phyloP scores from a whole-genome alignment of 2,329 filamentous ascomycete species.

The Blastomyces silverae region DNA sequence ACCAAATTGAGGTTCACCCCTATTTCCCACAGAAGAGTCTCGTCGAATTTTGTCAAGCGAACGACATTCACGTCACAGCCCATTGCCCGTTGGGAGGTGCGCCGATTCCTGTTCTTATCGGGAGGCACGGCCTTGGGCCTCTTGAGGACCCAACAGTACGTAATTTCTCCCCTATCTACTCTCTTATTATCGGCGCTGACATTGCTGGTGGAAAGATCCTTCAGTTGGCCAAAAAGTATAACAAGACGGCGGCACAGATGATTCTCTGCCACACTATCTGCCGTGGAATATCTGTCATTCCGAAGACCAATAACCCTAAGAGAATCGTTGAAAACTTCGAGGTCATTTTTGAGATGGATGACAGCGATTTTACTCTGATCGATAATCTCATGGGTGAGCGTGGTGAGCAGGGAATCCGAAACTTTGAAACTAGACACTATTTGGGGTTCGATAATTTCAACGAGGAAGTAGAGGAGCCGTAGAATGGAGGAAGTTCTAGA shows the following conservation, averaged over 20 bases:
- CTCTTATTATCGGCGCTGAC: too few species aligned
- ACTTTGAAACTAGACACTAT: slow-evolving; percentile 17
- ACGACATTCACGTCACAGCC: slow-evolving; percentile 18
- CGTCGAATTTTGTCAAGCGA: slow-evolving; percentile 13
- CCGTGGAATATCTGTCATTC: background rate
- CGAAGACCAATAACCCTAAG: slow-evolving; percentile 13
- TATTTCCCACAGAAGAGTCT: slow-evolving; percentile 14
- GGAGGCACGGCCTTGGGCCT: too few species aligned
- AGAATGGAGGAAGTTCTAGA: background rate
- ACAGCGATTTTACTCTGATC: slow-evolving; percentile 9
- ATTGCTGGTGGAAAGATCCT: too few species aligned
- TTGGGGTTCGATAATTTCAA: slow-evolving; percentile 18
- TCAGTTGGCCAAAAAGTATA: too few species aligned
- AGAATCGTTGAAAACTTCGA: slow-evolving; percentile 17
- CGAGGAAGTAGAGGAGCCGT: slow-evolving; percentile 14
- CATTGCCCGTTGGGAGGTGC: slow-evolving; percentile 16
- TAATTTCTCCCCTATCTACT: too few species aligned
- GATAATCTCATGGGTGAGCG: slow-evolving; percentile 13
- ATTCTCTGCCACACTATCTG: too few species aligned
- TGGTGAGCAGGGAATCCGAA: slow-evolving; percentile 13
- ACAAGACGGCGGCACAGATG: too few species aligned
- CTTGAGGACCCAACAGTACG: too few species aligned
- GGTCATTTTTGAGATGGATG: slow-evolving; percentile 10
- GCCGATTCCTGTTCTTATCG: slow-evolving; percentile 10
- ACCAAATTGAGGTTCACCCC: slow-evolving; percentile 49